These are phyloP conservation scores for Chlamydomonas schloesseri DNA, from an alignment of 139 green algal genomes.

Conservation along the genomic window DNA sequence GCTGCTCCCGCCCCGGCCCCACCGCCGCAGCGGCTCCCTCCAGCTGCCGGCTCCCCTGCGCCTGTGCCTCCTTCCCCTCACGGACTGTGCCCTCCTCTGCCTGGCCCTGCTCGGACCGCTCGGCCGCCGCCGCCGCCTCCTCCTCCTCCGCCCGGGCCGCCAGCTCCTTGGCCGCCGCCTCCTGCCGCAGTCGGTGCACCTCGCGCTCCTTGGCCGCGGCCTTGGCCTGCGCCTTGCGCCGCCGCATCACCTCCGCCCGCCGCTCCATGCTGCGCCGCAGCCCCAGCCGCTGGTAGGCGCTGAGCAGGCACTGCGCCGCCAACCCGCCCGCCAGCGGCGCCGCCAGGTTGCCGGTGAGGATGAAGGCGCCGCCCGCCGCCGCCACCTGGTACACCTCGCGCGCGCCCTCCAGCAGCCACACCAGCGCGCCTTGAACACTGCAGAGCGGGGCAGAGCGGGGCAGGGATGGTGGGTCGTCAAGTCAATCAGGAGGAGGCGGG, in stretches of 20 bases:
- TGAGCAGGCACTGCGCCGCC: slow-evolving; percentile 39
- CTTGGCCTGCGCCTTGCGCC: not conserved
- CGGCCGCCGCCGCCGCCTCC: not conserved
- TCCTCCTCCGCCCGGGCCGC: no score
- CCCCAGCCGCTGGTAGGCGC: slow-evolving; percentile 23
- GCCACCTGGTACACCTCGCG: slow-evolving; percentile 39
- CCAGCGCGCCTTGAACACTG: slow-evolving; percentile 3
- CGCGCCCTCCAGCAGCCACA: slow-evolving; percentile 39
- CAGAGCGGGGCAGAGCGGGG: no score
- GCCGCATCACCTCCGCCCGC: not conserved
- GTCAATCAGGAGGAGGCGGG: no score
- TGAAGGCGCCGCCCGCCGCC: slow-evolving; percentile 39
- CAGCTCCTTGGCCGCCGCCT: not conserved
- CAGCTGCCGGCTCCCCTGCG: no score
- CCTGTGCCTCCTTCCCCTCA: no score
- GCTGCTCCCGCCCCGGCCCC: no score
- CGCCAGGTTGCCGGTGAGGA: slow-evolving; percentile 59
- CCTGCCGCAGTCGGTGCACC: not conserved
- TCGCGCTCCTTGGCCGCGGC: not conserved
- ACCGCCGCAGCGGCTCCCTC: no score
- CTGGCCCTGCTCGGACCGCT: no score
- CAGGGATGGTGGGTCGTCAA: no score
- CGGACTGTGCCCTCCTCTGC: no score
- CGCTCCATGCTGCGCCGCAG: slow-evolving; percentile 9
- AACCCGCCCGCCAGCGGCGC: slow-evolving; percentile 46